Conservation (phyloP, 139 green algal species). For the Chlorella sp. region DNA sequence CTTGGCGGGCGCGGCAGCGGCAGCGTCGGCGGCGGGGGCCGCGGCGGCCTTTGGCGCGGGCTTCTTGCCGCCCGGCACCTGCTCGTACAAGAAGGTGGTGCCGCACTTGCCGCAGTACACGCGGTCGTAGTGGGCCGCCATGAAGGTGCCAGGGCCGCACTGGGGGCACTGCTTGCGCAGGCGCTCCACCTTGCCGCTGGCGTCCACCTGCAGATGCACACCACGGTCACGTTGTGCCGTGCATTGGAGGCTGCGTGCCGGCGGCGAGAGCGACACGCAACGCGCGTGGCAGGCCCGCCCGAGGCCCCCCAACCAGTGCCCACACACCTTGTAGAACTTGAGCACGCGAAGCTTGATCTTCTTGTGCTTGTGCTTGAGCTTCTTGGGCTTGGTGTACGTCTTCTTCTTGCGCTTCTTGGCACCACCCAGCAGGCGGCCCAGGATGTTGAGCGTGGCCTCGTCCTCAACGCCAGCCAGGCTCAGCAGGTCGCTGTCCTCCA, state of each 20-base stretch:
- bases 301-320: no score
- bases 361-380: constrained; percentile 99
- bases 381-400: constrained; percentile 99
- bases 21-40: constrained; percentile 2
- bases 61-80: constrained; percentile 18
- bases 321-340: constrained; percentile 70
- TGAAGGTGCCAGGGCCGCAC: constrained; percentile 96
- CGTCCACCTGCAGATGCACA: constrained; percentile 77
- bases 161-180: constrained; percentile 93
- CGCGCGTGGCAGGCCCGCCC: not conserved
- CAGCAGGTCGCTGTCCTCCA: constrained; percentile 66
- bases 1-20: constrained; percentile 20
- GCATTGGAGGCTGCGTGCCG: no score
- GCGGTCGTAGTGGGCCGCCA: constrained; percentile 96
- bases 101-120: constrained; percentile 96
- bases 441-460: constrained; percentile 71
- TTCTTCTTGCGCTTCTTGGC: constrained; percentile 99
- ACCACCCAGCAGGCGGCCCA: constrained; percentile 88
- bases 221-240: no score
- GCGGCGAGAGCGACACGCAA: no score
- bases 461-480: constrained; percentile 69
- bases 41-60: constrained; percentile 8
- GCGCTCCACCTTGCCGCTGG: constrained; percentile 93
- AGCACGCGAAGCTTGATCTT: constrained; percentile 90
- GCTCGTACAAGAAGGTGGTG: constrained; percentile 53